These are phyloP conservation scores for Chenopodium suecicum DNA, from an alignment of 148 eudicot species.

Conservation along the genomic window DNA sequence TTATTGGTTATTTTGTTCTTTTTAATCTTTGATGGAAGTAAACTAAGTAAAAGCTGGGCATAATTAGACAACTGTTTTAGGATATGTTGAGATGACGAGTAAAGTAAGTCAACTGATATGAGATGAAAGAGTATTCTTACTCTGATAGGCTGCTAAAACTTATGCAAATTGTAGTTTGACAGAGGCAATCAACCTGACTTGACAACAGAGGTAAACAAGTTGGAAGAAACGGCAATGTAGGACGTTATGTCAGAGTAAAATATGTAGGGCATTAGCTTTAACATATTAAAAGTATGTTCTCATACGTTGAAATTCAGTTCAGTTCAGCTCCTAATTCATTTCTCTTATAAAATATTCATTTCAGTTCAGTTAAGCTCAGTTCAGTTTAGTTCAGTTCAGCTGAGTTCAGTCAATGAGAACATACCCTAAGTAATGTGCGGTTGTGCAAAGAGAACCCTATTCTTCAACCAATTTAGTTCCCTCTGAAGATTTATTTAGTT, in stretches of 20 bases:
- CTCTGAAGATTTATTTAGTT: neutral
- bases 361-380: no score
- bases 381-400: no score
- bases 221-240: neutral
- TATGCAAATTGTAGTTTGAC: neutral
- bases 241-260: neutral
- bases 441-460: neutral
- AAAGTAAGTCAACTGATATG: neutral
- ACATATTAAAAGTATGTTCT: neutral
- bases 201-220: neutral
- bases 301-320: no score
- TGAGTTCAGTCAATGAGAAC: no score
- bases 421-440: neutral
- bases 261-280: neutral
- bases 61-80: neutral
- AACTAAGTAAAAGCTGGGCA: neutral
- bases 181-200: neutral
- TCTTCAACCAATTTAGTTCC: neutral
- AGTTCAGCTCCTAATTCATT: no score
- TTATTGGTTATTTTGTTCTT: neutral
- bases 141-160: neutral
- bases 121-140: neutral
- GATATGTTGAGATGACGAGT: neutral
- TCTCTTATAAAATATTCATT: no score
- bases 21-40: neutral